A percentile compares a stretch with the other conserved stretches of the same genome.
These are phyloP conservation scores for Trichoderma gracile DNA, from an alignment of 2,329 filamentous ascomycete genomes.

Conservation along the genomic window DNA sequence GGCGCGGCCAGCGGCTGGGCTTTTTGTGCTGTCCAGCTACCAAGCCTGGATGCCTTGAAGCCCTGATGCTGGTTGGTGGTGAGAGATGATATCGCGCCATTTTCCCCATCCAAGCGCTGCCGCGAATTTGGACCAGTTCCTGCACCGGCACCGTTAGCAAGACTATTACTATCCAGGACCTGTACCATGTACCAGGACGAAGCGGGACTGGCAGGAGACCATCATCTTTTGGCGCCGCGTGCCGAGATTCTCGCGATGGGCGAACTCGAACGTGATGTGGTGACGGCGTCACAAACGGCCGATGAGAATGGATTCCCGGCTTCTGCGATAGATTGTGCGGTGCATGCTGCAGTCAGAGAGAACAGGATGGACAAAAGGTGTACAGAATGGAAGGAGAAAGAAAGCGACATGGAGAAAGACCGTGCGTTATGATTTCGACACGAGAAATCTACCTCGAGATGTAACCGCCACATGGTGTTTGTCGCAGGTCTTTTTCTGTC, in stretches of 20 bases:
- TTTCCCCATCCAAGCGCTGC: slow-evolving; percentile 9
- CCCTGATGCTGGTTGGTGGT: neutral
- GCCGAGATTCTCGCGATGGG: slow-evolving; percentile 1
- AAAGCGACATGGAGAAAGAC: no score
- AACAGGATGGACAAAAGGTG: no score
- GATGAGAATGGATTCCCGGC: neutral
- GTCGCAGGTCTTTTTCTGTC: no score
- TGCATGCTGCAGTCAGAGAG: neutral
- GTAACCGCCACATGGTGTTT: no score
- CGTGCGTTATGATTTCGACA: no score
- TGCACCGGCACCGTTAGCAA: neutral
- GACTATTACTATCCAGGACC: neutral
- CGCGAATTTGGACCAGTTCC: neutral
- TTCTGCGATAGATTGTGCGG: neutral
- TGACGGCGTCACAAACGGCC: slow-evolving; percentile 15
- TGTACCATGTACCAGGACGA: neutral
- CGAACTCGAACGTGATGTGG: neutral
- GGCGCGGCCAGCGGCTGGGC: neutral
- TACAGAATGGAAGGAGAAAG: no score
- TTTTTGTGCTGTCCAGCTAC: neutral
- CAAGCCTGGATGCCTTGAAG: slow-evolving; percentile 1
- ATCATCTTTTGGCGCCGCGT: slow-evolving; percentile 7
- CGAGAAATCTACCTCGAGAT: no score
- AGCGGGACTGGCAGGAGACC: slow-evolving; percentile 2
- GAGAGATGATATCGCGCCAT: slow-evolving; percentile 12